Conservation (phyloP, 2,329 filamentous ascomycete genomes). For the Colletotrichum eleusines region DNA sequence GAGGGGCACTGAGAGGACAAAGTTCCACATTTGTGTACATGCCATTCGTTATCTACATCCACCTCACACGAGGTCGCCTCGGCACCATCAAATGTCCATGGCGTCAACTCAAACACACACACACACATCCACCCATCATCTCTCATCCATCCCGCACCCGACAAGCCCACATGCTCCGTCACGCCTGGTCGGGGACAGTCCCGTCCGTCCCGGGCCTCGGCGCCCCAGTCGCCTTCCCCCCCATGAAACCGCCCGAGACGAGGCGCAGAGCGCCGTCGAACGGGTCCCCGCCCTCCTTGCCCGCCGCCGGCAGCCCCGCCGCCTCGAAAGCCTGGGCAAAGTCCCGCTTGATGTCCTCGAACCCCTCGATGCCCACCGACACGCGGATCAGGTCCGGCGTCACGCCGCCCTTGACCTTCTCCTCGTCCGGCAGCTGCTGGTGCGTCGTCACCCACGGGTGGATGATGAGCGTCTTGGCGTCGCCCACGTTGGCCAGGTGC, state of each 20-base stretch:
- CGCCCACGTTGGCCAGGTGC: conserved; percentile 80
- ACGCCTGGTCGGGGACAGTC: conserved; percentile 22
- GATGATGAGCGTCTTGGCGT: conserved; percentile 79
- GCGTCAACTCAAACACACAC: no score
- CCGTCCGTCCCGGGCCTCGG: conserved; percentile 36
- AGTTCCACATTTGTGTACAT: no score
- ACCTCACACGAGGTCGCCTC: not conserved
- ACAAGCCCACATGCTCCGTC: not conserved
- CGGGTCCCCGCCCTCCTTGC: conserved; percentile 31
- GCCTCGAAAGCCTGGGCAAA: conserved; percentile 69
- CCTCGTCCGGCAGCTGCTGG: conserved; percentile 75
- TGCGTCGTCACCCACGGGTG: conserved; percentile 81
- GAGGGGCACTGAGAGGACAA: no score
- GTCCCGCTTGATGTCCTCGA: conserved; percentile 79
- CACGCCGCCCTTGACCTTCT: conserved; percentile 73
- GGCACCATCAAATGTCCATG: no score
- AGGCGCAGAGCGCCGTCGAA: conserved; percentile 28
- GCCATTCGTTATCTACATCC: not conserved
- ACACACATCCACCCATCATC: no score
- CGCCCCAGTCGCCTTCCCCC: conserved; percentile 32
- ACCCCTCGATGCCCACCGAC: conserved; percentile 69
- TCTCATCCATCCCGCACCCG: no score
- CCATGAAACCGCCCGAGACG: conserved; percentile 39
- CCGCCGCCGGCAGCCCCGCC: conserved; percentile 28
- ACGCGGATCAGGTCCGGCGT: conserved; percentile 55